Evolutionary conservation across 345 rosid genomes (phyloP), one percentile per base, ranked within the genome.

Genomic region (Brassica cretica): DNA sequence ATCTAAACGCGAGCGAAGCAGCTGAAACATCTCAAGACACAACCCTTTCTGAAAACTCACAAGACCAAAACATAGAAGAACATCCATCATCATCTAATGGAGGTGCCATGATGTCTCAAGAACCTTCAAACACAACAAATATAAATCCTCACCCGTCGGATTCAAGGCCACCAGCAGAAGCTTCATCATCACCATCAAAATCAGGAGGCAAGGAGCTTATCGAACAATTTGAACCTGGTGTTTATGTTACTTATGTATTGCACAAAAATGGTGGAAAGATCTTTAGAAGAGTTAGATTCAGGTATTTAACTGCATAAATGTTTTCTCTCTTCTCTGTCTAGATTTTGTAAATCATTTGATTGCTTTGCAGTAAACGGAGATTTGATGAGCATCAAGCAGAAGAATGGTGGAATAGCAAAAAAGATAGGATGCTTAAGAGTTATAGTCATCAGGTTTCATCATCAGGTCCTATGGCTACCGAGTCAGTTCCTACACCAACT

Each of bases 161-260:
- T 37, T 44, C 84, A 14, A 81, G 72, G 72, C 41, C 74, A 63
- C 69, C 75, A 1, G 64, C 81, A 33, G 72, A 83, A 63, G 56
- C 84, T 6, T 35, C 62, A 59, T 25, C 87, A 1, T 58, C 67
- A 19, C 27, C 25, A 32, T 33, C 74, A 2, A 86, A 77, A 68
- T 65, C 61, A 24, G 87, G 86, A 55, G 85, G 80, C 64, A 78
- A 72, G 15, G 97, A 91, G 84, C 76, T 74, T 63, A 90, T 84
- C 4, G 98, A 93, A 80, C 99, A 93, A 70, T 93, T 90, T 68
- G 98, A 95, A 76, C 93, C 91, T 41, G 97, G 99, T 60, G 99
- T 95, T 60, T 95, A 91, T 73, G 84, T 95, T 19, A 93, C 98
- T 61, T 87, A 82, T 32, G 80, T 86, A 64, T 81, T 71, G 19